Evolutionary conservation across 2,329 filamentous ascomycete species (phyloP).

Genomic region (Venturia oleaginea): DNA sequence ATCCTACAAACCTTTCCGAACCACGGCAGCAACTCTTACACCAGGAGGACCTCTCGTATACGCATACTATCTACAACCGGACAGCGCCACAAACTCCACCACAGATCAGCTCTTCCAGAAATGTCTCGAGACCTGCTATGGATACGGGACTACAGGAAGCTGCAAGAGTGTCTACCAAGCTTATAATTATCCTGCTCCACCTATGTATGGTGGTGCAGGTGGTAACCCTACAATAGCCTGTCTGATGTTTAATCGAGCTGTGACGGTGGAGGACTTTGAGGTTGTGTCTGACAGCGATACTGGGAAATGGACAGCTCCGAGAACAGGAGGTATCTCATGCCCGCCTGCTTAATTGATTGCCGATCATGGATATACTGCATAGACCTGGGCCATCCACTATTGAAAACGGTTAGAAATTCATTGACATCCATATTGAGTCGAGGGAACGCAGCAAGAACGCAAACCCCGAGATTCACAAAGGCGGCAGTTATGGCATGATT

Average conservation of each 20-base stretch:
- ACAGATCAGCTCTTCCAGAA: background rate
- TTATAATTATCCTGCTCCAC: conserved; percentile 27
- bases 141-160: conserved; percentile 25
- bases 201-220: conserved; percentile 24
- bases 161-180: conserved; percentile 31
- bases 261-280: conserved; percentile 24
- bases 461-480: background rate
- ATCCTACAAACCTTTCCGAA: background rate
- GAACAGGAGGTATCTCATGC: conserved; percentile 27
- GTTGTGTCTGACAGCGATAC: conserved; percentile 17
- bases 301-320: conserved; percentile 26
- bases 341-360: conserved; percentile 10
- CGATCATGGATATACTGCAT: background rate
- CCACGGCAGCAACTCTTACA: conserved; percentile 1
- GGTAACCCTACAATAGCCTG: conserved; percentile 27
- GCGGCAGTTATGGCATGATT: background rate
- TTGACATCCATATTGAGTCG: background rate
- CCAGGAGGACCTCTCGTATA: conserved; percentile 8
- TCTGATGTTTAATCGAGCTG: conserved; percentile 25
- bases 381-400: background rate
- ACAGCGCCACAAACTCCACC: background rate
- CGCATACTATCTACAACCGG: conserved; percentile 13
- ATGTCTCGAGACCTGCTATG: conserved; percentile 25
- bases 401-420: background rate
- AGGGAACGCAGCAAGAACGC: background rate